Evolutionary conservation across 1,139 yeast species (phyloP).

Genomic region (Zygosaccharomyces sapae): DNA sequence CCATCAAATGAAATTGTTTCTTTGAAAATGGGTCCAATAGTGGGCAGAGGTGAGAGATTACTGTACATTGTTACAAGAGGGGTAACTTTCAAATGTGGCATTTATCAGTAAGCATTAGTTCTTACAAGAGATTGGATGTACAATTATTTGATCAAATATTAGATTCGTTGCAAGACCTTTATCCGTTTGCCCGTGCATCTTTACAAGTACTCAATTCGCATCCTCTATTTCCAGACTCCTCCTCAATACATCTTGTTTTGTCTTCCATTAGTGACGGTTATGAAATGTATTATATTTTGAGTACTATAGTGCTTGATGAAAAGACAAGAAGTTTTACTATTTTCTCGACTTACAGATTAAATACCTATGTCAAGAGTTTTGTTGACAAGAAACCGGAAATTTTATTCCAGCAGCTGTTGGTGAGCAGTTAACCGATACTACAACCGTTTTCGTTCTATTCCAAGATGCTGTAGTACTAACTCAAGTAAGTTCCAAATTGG

Average conservation of each 20-base stretch:
- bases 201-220: constrained; percentile 52
- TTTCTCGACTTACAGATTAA: constrained; percentile 57
- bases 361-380: constrained; percentile 39
- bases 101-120: constrained; percentile 44
- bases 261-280: constrained; percentile 37
- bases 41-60: constrained; percentile 51
- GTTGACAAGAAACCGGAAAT: constrained; percentile 44
- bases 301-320: constrained; percentile 48
- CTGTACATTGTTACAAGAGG: constrained; percentile 40
- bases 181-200: constrained; percentile 41
- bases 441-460: constrained; percentile 61
- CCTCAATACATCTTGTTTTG: constrained; percentile 48
- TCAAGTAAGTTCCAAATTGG: constrained; percentile 52
- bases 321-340: constrained; percentile 53
- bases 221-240: constrained; percentile 35
- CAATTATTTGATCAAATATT: constrained; percentile 38
- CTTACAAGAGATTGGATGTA: constrained; percentile 38
- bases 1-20: constrained; percentile 51
- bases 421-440: constrained; percentile 40
- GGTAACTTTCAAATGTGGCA: constrained; percentile 49
- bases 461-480: constrained; percentile 61
- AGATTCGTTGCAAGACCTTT: constrained; percentile 41
- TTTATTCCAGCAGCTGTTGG: constrained; percentile 47
- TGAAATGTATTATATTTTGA: constrained; percentile 45
- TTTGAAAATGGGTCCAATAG: constrained; percentile 52